Evolutionary conservation across 345 rosid species (phyloP).

Genomic region (Dipteronia dyeriana): DNA sequence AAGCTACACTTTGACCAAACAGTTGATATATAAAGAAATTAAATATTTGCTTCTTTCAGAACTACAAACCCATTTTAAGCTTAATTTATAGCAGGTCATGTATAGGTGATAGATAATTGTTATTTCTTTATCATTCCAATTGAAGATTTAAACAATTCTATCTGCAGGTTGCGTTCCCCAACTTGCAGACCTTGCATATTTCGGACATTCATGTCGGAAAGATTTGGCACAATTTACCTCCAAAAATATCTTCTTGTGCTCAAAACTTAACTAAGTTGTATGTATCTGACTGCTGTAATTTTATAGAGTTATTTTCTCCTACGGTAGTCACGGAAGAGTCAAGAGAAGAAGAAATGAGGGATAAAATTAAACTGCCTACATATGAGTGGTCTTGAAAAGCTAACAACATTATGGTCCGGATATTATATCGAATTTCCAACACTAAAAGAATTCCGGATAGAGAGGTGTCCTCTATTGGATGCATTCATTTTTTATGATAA

Average conservation of each 20-base stretch:
- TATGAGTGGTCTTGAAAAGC: neutral
- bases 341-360: neutral
- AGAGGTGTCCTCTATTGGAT: no score
- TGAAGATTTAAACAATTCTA: no score
- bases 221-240: neutral
- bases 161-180: neutral
- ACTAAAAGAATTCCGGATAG: neutral
- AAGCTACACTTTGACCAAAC: no score
- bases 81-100: no score
- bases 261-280: neutral
- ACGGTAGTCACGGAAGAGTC: neutral
- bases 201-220: neutral
- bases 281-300: conserved; percentile 3
- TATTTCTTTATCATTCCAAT: no score
- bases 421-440: neutral
- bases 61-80: no score
- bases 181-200: neutral
- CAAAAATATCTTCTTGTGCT: neutral
- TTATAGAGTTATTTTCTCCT: conserved; percentile 16
- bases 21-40: no score
- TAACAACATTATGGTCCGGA: neutral
- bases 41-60: no score
- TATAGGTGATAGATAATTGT: no score
- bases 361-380: neutral
- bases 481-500: neutral